Evolutionary conservation across 768 basidiomycete species (phyloP).

Genomic region (Rhodocollybia butyracea): DNA sequence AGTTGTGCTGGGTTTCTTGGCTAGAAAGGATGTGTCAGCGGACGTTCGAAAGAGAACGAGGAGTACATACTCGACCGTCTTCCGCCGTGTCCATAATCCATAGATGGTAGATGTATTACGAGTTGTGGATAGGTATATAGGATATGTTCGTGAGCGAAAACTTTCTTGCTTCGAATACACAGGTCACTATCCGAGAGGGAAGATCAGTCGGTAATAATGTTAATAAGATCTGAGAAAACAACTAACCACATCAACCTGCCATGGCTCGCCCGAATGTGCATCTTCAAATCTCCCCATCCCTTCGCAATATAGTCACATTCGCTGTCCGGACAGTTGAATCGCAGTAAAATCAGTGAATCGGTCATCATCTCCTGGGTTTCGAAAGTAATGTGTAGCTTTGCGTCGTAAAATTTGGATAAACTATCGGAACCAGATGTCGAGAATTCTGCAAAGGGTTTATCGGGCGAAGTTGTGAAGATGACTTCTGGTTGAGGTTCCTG

Average conservation of each 20-base stretch:
- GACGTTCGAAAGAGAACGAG: neutral
- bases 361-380: slow-evolving; percentile 95
- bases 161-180: slow-evolving; percentile 87
- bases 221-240: too few relatives aligned
- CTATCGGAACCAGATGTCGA: slow-evolving; percentile 14
- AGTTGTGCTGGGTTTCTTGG: slow-evolving; percentile 9
- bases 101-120: slow-evolving; percentile 74
- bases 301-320: slow-evolving; percentile 81
- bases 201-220: too few relatives aligned
- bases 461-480: slow-evolving; percentile 71
- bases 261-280: slow-evolving; percentile 78
- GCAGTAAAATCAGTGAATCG: slow-evolving; percentile 83
- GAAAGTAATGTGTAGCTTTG: slow-evolving; percentile 76
- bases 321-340: slow-evolving; percentile 90
- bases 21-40: neutral
- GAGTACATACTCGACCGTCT: neutral
- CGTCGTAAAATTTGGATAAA: slow-evolving; percentile 48
- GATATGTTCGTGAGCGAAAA: slow-evolving; percentile 93
- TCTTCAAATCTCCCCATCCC: slow-evolving; percentile 88
- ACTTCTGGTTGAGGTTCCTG: slow-evolving; percentile 72
- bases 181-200: too few relatives aligned
- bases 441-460: slow-evolving; percentile 60
- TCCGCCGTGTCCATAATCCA: slow-evolving; percentile 33
- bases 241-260: slow-evolving; percentile 80
- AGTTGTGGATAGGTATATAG: slow-evolving; percentile 70